Base-by-base conservation (phyloP, 345 rosid species). In the Lumnitzera littorea region DNA sequence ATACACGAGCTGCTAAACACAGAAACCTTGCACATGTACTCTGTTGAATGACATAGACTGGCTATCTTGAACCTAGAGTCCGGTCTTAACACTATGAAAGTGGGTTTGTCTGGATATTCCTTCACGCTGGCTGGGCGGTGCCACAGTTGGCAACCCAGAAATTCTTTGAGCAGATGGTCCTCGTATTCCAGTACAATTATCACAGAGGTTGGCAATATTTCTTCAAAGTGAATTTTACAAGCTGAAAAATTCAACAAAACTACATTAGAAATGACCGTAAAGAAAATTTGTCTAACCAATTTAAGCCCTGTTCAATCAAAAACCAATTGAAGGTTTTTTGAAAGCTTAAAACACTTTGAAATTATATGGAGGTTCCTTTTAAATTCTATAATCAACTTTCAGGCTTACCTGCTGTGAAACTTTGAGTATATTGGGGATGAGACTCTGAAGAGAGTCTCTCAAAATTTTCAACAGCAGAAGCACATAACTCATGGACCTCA, bases 401-500 rank as follows among this genome's bases (percentile, higher is more conserved):
- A 36, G 43, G 11, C 43, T 9, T 36, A 36, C 43, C 43, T 36
- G 43, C 43, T 36, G 43, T 6, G 11, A 36, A 36, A 56, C 53
- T 61, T 49, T 66, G 29, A 12, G 24, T 50, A 49, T 63, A 67
- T 16, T 61, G 53, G 60, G 36, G 62, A 25, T 17, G 58, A 48
- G 63, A 29, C 41, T 65, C 68, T 46, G 68, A 56, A 12, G 54
- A 23, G 63, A 58, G 57, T 31, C 78, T 66, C 76, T 83, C 83
- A 67, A 81, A 72, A 66, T 71, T 72, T 67, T 86, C 83, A 31
- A 86, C 59, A 23, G 91, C 87, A 71, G 83, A 73, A 53, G 82
- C 76, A 66, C 96, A 89, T 61, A 89, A 67, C 50, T 80, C 74
- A 79, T 89, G 96, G 46, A 89, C 87, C 66, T 81, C 76, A 3